Evolutionary conservation across 768 basidiomycete genomes (phyloP), one percentile per base, ranked within the genome.

Genomic region (Ephemerocybe angulata): DNA sequence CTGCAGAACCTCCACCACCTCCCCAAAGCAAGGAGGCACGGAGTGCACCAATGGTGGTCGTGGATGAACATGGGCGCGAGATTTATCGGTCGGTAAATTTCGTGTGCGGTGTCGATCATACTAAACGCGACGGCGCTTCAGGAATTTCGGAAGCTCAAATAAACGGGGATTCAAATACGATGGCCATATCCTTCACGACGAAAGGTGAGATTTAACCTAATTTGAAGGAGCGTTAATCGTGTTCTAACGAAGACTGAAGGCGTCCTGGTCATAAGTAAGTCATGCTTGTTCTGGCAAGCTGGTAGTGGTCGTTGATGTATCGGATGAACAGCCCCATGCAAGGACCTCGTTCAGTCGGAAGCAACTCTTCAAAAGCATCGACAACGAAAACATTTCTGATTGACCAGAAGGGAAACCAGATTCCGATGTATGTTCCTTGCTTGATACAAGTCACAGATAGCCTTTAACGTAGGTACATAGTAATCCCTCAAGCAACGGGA

Each of bases 1-100:
- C 35, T n/a, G 13, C 27, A 30, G 28, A 50, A 12, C 19, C 49
- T 25, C 57, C 54, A 19, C 57, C 54, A 22, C 31, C 41, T 12
- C 25, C 54, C 8, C 21, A 28, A 22, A 42, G 52, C 7, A 52
- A 44, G 43, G 42, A 35, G 17, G 30, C 56, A 11, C 61, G 60
- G 53, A 66, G 63, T 53, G 73, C 72, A 25, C 80, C 83, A 3
- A 77, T 79, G 46, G 67, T 82, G n/a, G 76, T 87, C 27, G 77
- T 85, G 58, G 85, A 86, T 60, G 78, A 80, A 54, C 65, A 77
- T 54, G 85, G 85, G 13, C 75, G 71, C 41, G 82, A 84, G 53
- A 61, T 86, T 30, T 85, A 82, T 62, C 75, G 79, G 85, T 85
- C 50, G 42, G 64, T 43, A 30, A 13, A 19, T 43, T n/a, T 24